These are phyloP conservation scores for Aspergillus ustus DNA, from an alignment of 2,329 filamentous ascomycete species.

Conservation along the genomic window DNA sequence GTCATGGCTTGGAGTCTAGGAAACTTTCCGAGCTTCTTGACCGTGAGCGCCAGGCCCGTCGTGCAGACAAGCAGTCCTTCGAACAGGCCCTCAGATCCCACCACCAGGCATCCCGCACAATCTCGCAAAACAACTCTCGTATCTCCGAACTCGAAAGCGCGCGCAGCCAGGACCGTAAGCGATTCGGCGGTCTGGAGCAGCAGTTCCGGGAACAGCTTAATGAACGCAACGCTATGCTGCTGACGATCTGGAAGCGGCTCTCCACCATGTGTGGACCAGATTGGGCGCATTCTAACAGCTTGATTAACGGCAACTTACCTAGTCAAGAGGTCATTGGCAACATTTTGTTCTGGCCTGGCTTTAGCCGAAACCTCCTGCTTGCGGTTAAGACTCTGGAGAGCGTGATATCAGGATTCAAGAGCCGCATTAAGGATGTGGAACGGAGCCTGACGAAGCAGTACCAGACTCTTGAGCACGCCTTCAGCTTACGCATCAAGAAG, in stretches of 20 bases:
- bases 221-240: conserved; percentile 85
- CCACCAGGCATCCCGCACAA: conserved; percentile 82
- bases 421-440: conserved; percentile 82
- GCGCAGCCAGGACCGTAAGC: conserved; percentile 76
- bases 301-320: conserved; percentile 85
- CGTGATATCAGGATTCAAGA: conserved; percentile 76
- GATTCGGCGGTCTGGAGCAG: conserved; percentile 74
- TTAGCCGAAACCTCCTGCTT: conserved; percentile 84
- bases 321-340: conserved; percentile 84
- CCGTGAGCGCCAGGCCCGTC: conserved; percentile 82
- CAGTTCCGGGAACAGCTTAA: conserved; percentile 83
- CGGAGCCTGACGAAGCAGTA: conserved; percentile 91
- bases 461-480: conserved; percentile 77
- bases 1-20: conserved; percentile 81
- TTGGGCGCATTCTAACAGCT: conserved; percentile 86
- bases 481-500: conserved; percentile 80
- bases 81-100: conserved; percentile 88
- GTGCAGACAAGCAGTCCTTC: conserved; percentile 83
- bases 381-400: conserved; percentile 87
- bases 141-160: conserved; percentile 85
- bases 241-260: conserved; percentile 88
- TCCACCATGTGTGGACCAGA: conserved; percentile 85
- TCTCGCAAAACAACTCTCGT: conserved; percentile 81
- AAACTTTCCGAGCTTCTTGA: conserved; percentile 87
- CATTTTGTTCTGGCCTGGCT: conserved; percentile 75